Percentiles rank a stretch among this genome's conserved stretches.
These are phyloP conservation scores for Chlamydomonas sphaeroides DNA, from an alignment of 139 green algal species.

Conservation along the genomic window DNA sequence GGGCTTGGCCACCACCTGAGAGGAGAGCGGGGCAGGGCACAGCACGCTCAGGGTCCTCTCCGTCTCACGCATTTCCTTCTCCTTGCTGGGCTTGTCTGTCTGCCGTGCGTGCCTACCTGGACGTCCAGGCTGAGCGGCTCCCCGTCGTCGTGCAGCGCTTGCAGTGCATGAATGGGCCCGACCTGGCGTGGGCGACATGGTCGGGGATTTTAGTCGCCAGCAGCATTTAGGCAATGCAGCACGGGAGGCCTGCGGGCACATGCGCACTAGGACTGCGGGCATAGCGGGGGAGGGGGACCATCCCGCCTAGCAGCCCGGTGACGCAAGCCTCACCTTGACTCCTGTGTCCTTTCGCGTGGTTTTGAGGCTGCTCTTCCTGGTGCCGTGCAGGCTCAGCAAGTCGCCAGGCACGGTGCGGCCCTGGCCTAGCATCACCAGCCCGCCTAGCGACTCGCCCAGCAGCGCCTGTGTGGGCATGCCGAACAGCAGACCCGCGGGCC, in stretches of 20 bases:
- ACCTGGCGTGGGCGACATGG: too few species aligned
- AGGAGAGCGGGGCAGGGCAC: too few species aligned
- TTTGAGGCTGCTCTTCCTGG: conserved; percentile 43
- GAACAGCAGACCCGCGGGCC: conserved; percentile 37
- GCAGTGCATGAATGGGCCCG: background rate
- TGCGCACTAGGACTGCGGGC: too few species aligned
- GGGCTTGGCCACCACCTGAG: too few species aligned
- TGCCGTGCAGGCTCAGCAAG: background rate
- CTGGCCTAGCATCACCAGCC: background rate
- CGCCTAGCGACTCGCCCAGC: background rate
- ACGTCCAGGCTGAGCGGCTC: background rate
- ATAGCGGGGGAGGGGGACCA: too few species aligned
- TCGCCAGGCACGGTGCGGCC: background rate
- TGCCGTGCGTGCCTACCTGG: too few species aligned
- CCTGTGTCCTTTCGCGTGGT: conserved; percentile 1
- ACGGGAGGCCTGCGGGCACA: too few species aligned
- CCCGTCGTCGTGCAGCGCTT: conserved; percentile 4
- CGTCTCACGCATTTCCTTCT: too few species aligned
- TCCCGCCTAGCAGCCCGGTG: too few species aligned
- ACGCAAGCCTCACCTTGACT: background rate
- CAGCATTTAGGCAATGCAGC: too few species aligned
- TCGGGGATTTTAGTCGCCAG: too few species aligned
- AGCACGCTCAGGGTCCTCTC: too few species aligned
- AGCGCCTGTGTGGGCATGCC: background rate
- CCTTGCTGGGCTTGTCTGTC: background rate